A percentile compares a stretch with the other conserved stretches of the same genome.
Evolutionary conservation across 2,329 filamentous ascomycete genomes (phyloP).

Genomic region (Arachnopeziza araneosa): DNA sequence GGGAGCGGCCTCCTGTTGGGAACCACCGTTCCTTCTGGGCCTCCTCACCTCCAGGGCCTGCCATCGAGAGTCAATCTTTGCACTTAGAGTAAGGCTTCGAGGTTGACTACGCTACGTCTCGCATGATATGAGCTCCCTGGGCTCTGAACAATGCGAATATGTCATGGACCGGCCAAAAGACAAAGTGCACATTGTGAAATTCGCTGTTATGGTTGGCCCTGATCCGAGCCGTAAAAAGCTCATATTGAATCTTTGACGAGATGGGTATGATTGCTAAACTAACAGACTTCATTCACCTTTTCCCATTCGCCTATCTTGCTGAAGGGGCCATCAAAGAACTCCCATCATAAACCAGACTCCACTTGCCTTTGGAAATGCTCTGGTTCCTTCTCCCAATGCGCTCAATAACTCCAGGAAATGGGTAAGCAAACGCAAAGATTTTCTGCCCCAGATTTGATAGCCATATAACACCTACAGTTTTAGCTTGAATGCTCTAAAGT

Average conservation of each 20-base stretch:
- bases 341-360: background rate
- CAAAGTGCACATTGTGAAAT: background rate
- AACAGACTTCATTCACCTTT: background rate
- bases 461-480: background rate
- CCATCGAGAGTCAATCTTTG: background rate
- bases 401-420: constrained; percentile 16
- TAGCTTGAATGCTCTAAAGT: constrained; percentile 13
- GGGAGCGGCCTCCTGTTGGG: too few relatives aligned
- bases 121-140: too few relatives aligned
- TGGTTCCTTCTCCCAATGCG: constrained; percentile 11
- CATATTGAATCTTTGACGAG: background rate
- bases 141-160: too few relatives aligned
- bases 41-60: background rate
- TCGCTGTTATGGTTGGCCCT: background rate
- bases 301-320: background rate
- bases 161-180: background rate
- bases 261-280: background rate
- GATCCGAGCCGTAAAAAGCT: background rate
- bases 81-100: background rate
- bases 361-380: constrained; percentile 8
- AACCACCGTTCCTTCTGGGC: too few relatives aligned
- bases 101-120: background rate
- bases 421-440: constrained; percentile 2
- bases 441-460: background rate
- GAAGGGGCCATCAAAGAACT: background rate